Base-by-base conservation (phyloP, 192 early-diverging fungal species). In the Backusella macrospora region DNA sequence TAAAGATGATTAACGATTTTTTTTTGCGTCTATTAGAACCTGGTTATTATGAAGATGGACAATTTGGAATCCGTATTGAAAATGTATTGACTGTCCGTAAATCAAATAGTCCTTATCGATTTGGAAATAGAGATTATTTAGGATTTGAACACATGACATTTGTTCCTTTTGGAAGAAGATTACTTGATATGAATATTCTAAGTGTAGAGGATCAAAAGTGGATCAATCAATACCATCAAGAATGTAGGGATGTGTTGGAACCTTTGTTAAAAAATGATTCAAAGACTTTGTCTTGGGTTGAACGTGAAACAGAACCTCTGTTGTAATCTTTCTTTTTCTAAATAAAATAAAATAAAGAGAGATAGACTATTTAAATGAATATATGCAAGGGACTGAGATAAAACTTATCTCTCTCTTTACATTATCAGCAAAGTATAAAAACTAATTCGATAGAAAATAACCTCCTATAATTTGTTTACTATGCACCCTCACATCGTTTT, bases 1-100 rank as follows among this genome's bases (percentile, higher is more conserved):
- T n/a, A n/a, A n/a, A n/a, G n/a, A n/a, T n/a, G n/a, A n/a, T n/a
- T n/a, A n/a, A n/a, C n/a, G n/a, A n/a, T n/a, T 29, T 6, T 52
- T n/a, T 55, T 9, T n/a, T 26, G 38, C 16, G 44, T 66, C 16
- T 12, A 16, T 39, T 46, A 85, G 91, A 99, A 80, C 97, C 97
- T 13, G 97, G 97, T 1, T 99, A 93, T 86, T 99, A 99, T 78
- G 88, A 96, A 80, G 96, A 99, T 78, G 95, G 95, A 18, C 80
- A 87, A 48, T 99, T 97, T 79, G 97, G 97, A 68, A 97, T 98
- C 75, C 92, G 97, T 70, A 95, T 97, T 73, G 97, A 99, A 81
- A 97, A 96, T 79, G 90, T 97, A 23, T 83, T 96, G 69, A 76
- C 96, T 59, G 90, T 98, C 15, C 85, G 86, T 69, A 82, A 91